Evolutionary conservation across 139 green algal species (phyloP), one percentile per base, ranked within the genome.

Genomic region (Tetratostichococcus sp.): DNA sequence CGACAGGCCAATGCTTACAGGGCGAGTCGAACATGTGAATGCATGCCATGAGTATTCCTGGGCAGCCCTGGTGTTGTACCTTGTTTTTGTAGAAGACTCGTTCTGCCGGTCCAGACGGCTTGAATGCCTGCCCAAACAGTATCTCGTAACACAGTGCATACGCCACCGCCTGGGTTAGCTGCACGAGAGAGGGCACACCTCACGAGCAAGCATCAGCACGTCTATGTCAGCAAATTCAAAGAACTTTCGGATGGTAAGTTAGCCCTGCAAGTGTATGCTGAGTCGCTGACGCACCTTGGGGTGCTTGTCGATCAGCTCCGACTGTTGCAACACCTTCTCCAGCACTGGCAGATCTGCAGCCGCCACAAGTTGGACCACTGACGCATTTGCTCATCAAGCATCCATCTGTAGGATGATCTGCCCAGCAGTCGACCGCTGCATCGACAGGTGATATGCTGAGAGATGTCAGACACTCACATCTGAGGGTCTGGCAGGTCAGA

Each of bases 401-500:
- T n/a, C n/a, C n/a, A n/a, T n/a, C n/a, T n/a, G n/a, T n/a, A n/a
- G n/a, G n/a, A n/a, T n/a, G n/a, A n/a, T n/a, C n/a, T n/a, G n/a
- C n/a, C n/a, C n/a, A n/a, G n/a, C n/a, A n/a, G n/a, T n/a, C n/a
- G n/a, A n/a, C n/a, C n/a, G n/a, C n/a, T n/a, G n/a, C n/a, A n/a
- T n/a, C n/a, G n/a, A n/a, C n/a, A n/a, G n/a, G n/a, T n/a, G n/a
- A n/a, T n/a, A n/a, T n/a, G n/a, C n/a, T n/a, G n/a, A n/a, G n/a
- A n/a, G n/a, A n/a, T n/a, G n/a, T n/a, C n/a, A n/a, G n/a, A n/a
- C n/a, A n/a, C 88, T 82, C 71, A 94, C 86, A 85, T 77, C 90
- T 91, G 32, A 98, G 82, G 0, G 91, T 92, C 75, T 98, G 81
- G 72, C 87, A 93, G 0, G 89, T 95, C 19, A 98, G 87, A 6